Percentiles rank a stretch among this genome's conserved stretches.
These are phyloP conservation scores for Colletotrichum falcatum DNA, from an alignment of 2,329 filamentous ascomycete genomes.

Conservation along the genomic window DNA sequence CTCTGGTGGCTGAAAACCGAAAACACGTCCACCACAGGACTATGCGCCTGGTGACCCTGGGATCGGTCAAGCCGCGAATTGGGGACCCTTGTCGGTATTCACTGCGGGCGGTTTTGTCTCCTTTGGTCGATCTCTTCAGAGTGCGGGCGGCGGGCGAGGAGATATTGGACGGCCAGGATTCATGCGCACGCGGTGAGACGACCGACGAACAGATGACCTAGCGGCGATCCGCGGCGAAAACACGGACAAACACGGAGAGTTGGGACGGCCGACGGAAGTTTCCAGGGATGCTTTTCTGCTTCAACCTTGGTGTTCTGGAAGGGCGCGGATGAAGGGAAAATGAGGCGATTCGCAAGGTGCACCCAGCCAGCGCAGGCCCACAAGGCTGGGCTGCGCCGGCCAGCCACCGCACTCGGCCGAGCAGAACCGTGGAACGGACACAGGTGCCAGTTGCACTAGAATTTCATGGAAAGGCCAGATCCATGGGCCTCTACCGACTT, in stretches of 20 bases:
- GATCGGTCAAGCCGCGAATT: constrained; percentile 37
- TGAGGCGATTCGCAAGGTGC: constrained; percentile 27
- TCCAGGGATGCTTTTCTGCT: not conserved
- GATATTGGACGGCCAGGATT: constrained; percentile 32
- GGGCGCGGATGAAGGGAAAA: constrained; percentile 6
- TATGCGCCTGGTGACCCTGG: constrained; percentile 21
- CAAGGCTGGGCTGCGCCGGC: constrained; percentile 25
- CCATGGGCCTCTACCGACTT: not conserved
- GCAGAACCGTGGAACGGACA: not conserved
- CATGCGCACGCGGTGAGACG: constrained; percentile 29
- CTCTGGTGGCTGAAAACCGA: constrained; percentile 25
- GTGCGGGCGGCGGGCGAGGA: not conserved
- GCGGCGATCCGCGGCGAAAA: constrained; percentile 23
- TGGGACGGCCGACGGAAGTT: constrained; percentile 11
- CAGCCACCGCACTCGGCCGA: constrained; percentile 15
- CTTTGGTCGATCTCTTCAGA: constrained; percentile 19
- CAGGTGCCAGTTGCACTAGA: not conserved
- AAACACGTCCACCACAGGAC: constrained; percentile 15
- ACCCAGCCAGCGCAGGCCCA: constrained; percentile 26
- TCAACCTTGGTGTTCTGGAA: constrained; percentile 6
- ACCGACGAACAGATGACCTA: constrained; percentile 33
- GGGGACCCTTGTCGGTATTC: constrained; percentile 30
- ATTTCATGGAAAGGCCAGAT: not conserved
- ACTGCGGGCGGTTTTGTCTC: constrained; percentile 32
- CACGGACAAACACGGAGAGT: constrained; percentile 6